Evolutionary conservation across 768 basidiomycete genomes (phyloP).

Genomic region (Mycena rebaudengoi): DNA sequence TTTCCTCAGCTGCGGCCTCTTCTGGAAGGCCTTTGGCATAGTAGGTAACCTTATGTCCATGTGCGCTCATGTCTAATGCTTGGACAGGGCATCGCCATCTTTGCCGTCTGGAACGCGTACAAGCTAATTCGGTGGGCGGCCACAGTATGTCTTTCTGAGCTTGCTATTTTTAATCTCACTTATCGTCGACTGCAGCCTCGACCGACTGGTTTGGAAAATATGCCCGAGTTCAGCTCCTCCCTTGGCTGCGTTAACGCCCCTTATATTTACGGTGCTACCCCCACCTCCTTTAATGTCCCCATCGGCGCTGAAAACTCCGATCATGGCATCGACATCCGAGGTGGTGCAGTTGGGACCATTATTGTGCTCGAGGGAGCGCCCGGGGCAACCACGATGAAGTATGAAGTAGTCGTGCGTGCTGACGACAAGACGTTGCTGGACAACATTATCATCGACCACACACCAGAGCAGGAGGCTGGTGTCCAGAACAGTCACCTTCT

Average conservation of each 20-base stretch:
- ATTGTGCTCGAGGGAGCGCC: constrained; percentile 52
- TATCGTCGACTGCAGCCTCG: constrained; percentile 44
- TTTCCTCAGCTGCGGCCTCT: constrained; percentile 53
- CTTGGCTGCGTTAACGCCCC: constrained; percentile 58
- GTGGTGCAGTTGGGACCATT: constrained; percentile 60
- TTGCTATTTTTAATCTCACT: not conserved
- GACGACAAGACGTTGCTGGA: constrained; percentile 51
- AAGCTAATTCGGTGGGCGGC: constrained; percentile 57
- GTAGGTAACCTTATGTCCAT: constrained; percentile 31
- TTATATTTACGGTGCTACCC: constrained; percentile 52
- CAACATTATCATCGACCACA: constrained; percentile 44
- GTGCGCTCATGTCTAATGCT: not conserved
- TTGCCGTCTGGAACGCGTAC: constrained; percentile 51
- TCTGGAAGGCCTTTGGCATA: constrained; percentile 65
- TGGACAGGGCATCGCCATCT: constrained; percentile 36
- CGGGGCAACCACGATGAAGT: constrained; percentile 52
- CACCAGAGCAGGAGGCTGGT: constrained; percentile 40
- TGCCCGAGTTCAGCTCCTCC: constrained; percentile 63
- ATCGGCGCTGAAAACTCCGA: constrained; percentile 44
- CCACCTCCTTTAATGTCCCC: constrained; percentile 48
- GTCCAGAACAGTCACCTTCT: constrained; percentile 46
- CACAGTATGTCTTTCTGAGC: constrained; percentile 43
- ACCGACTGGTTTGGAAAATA: constrained; percentile 61
- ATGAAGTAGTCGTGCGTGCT: constrained; percentile 58
- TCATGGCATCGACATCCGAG: constrained; percentile 57